These are phyloP conservation scores for Ceratobasidium sp. DNA, from an alignment of 1,284 basidiomycete species.

Conservation along the genomic window DNA sequence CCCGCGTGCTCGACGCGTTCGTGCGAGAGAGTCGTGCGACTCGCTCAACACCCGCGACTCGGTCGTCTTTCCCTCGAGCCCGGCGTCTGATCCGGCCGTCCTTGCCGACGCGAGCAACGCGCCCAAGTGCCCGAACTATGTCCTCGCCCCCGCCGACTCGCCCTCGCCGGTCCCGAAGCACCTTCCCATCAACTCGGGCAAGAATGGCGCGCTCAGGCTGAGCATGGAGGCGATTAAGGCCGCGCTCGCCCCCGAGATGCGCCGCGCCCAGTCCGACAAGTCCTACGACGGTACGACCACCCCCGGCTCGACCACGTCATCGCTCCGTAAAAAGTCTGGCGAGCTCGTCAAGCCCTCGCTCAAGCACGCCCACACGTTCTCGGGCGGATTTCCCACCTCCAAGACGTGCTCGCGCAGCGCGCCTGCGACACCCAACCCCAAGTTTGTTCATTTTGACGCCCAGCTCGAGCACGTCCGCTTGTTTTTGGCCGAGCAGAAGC, in stretches of 20 bases:
- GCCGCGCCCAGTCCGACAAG: not conserved
- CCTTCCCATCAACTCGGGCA: slow-evolving; percentile 42
- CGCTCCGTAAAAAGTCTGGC: slow-evolving; percentile 88
- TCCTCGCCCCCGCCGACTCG: slow-evolving; percentile 15
- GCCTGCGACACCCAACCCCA: slow-evolving; percentile 71
- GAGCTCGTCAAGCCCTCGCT: slow-evolving; percentile 92
- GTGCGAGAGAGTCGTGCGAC: slow-evolving; percentile 18
- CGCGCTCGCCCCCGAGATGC: slow-evolving; percentile 19
- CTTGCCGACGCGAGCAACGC: slow-evolving; percentile 6
- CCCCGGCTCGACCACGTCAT: slow-evolving; percentile 47
- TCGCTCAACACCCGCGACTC: not conserved
- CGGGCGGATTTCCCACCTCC: slow-evolving; percentile 30
- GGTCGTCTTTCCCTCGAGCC: slow-evolving; percentile 17
- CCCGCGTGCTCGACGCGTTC: slow-evolving; percentile 19
- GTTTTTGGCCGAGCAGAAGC: slow-evolving; percentile 93
- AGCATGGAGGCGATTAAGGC: slow-evolving; percentile 46
- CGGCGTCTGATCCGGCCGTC: not conserved
- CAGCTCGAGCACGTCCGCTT: slow-evolving; percentile 93
- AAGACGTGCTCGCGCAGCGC: slow-evolving; percentile 65
- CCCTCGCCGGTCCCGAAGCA: slow-evolving; percentile 8
- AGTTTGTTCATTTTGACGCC: slow-evolving; percentile 92
- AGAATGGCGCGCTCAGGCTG: slow-evolving; percentile 43
- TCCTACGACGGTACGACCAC: slow-evolving; percentile 20
- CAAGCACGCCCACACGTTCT: slow-evolving; percentile 71
- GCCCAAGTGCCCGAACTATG: slow-evolving; percentile 13